These are phyloP conservation scores for Cylindrotheca closterium DNA, from an alignment of 108 stramenopile species.

Conservation along the genomic window DNA sequence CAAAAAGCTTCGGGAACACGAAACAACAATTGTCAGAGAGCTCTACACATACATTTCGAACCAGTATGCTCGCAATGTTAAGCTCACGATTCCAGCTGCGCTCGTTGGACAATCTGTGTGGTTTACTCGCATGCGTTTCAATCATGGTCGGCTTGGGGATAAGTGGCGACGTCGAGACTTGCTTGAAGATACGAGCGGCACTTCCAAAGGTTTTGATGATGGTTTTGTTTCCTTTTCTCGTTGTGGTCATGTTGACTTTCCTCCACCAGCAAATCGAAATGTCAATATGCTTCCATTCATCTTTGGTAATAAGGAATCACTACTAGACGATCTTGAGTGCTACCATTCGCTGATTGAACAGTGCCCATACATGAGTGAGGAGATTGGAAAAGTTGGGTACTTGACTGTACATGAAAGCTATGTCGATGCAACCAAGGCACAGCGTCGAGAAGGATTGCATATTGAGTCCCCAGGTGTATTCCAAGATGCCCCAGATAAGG, in stretches of 20 bases:
- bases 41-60: too few species aligned
- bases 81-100: too few species aligned
- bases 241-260: neutral
- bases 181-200: neutral
- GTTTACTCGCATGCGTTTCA: too few species aligned
- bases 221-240: neutral
- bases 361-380: neutral
- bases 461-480: neutral
- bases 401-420: neutral
- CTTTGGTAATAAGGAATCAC: conserved; percentile 8
- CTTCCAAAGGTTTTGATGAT: too few species aligned
- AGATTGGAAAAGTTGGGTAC: neutral
- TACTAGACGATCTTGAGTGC: conserved; percentile 1
- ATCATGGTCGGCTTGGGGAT: too few species aligned
- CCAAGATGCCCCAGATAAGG: neutral
- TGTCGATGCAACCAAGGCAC: neutral
- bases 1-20: too few species aligned
- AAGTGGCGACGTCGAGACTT: neutral
- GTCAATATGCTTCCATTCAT: too few species aligned
- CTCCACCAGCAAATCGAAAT: neutral
- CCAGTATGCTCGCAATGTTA: too few species aligned
- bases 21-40: too few species aligned
- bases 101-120: too few species aligned
- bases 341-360: too few species aligned
- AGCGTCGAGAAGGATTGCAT: neutral